Evolutionary conservation across 2,329 filamentous ascomycete species (phyloP).

Genomic region (Clonostachys rosea): DNA sequence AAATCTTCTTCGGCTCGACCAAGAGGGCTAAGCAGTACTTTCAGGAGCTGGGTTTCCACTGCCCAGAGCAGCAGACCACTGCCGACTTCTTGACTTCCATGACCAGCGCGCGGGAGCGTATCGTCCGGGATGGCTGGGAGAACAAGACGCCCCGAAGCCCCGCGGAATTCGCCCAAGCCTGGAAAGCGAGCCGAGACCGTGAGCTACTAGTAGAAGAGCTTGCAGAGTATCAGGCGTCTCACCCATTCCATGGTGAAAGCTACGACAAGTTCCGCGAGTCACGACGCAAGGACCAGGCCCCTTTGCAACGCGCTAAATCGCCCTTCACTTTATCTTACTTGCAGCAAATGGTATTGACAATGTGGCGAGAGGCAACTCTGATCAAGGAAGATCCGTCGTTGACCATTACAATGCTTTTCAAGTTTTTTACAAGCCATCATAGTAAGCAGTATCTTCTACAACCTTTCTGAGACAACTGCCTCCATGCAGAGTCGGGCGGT

Average conservation of each 20-base stretch:
- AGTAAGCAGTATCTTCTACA: constrained; percentile 63
- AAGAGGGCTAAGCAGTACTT: constrained; percentile 61
- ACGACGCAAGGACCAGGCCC: constrained; percentile 6
- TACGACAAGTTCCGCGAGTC: constrained; percentile 9
- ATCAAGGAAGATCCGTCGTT: constrained; percentile 8
- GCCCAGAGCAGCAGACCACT: constrained; percentile 61
- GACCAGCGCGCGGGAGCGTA: constrained; percentile 53
- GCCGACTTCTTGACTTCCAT: constrained; percentile 71
- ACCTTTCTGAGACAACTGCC: constrained; percentile 44
- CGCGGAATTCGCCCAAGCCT: constrained; percentile 18
- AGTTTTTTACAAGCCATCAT: constrained; percentile 37
- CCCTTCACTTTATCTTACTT: constrained; percentile 39
- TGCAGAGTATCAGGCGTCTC: constrained; percentile 14
- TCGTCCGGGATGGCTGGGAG: constrained; percentile 51
- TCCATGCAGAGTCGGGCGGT: constrained; percentile 44
- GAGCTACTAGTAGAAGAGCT: constrained; percentile 18
- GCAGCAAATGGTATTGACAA: constrained; percentile 34
- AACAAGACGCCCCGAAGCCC: constrained; percentile 16
- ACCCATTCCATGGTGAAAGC: constrained; percentile 14
- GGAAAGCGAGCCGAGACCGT: constrained; percentile 12
- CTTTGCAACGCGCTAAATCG: constrained; percentile 31
- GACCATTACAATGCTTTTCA: constrained; percentile 34
- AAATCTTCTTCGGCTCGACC: constrained; percentile 59
- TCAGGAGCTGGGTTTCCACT: constrained; percentile 60
- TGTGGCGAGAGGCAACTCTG: constrained; percentile 15